Conservation (phyloP, 225 moss, liverwort and hornwort species). For the Pseudoscleropodium purum region DNA sequence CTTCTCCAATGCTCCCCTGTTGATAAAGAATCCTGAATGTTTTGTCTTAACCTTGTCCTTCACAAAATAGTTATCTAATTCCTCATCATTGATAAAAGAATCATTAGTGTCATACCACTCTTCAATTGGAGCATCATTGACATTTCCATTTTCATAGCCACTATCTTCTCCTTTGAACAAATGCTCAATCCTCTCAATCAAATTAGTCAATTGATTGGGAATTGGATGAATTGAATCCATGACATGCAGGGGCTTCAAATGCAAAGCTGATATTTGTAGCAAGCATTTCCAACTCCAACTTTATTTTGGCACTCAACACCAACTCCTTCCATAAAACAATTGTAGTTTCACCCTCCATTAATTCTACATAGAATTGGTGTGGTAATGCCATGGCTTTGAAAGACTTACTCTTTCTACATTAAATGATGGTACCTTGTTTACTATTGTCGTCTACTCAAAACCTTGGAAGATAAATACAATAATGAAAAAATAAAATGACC, state of each 20-base stretch:
- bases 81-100: background rate
- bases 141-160: background rate
- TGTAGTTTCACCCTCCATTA: too few species aligned
- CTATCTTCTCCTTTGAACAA: background rate
- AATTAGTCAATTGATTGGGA: background rate
- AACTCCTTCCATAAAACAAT: too few species aligned
- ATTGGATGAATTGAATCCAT: background rate
- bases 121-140: rapidly evolving
- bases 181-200: background rate
- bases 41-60: background rate
- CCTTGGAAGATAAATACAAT: too few species aligned
- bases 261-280: background rate
- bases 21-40: background rate
- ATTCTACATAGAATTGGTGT: too few species aligned
- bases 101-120: background rate
- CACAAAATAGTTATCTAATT: background rate
- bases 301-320: too few species aligned
- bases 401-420: too few species aligned
- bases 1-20: background rate
- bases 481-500: too few species aligned
- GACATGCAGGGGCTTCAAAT: too few species aligned
- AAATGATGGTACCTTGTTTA: too few species aligned
- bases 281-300: background rate
- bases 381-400: too few species aligned
- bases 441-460: too few species aligned